Base-by-base conservation (phyloP, 2,329 filamentous ascomycete species). In the Ophiobolus disseminans region DNA sequence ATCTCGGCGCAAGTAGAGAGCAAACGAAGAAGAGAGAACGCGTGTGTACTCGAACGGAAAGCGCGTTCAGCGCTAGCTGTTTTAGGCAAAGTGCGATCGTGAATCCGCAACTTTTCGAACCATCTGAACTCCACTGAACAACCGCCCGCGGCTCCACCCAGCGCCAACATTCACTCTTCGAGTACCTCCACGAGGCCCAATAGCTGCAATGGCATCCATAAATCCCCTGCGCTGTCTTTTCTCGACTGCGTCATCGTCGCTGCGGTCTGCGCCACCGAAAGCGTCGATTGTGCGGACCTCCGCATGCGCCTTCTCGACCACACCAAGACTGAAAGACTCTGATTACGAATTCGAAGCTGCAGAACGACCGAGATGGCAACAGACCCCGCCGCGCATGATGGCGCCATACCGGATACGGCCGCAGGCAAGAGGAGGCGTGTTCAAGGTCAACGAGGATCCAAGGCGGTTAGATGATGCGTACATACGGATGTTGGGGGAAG, bases 391-490 rank as follows among this genome's bases (percentile, higher is more conserved):
- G 17, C 69, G 70, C 17, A 79, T 81, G 76, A 55, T 67, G 40
- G 78, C 78, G 43, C 78, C 78, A 17, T 69, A 76, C 44, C 77
- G 86, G 75, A 59, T 82, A 80, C 70, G 85, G 77, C 75, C 81
- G 76, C 57, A 80, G 77, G 68, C 85, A 76, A 74, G 77, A 79
- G 65, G 83, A 77, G 43, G 70, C 62, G 53, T 80, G 75, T 93
- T 84, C 83, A 69, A 69, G 62, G 86, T 91, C 72, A 97, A 97
- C 75, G 81, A 83, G 16, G 85, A 92, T 66, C 89, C 90, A 8
- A 80, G 78, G 58, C 80, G 80, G 66, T 79, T 99, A 45, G 88
- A 97, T 70, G 79, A 83, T 39, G 88, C 91, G 73, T 96, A 97
- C 73, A 80, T 83, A 58, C 80, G 80, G 43, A 82, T 97, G 60